Evolutionary conservation across 805 yeast genomes (phyloP), one percentile per base, ranked within the genome.

Genomic region (Blastobotrys peoriensis): DNA sequence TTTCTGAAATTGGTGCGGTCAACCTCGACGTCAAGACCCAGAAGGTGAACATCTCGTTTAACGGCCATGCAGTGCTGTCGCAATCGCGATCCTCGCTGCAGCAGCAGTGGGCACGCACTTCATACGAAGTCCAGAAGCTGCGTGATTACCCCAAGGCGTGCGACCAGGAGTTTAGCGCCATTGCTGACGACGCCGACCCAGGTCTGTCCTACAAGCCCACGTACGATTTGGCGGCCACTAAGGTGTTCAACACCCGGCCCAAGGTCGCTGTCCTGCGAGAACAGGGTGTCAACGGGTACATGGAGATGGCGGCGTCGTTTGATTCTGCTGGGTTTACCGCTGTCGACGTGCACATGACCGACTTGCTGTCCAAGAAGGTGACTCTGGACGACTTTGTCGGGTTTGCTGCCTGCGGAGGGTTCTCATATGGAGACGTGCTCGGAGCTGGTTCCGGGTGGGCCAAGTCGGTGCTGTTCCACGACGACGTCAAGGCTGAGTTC

Each of bases 391-490:
- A 78, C 37, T 93, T 93, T 65, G 86, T 82, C 40, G 98, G 98
- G 50, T 57, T 93, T 39, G 98, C 97, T 36, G 98, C 98, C 3
- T 94, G 98, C 69, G 98, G 98, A 67, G 98, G 98, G 13, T 93
- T 93, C 73, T 87, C 97, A 1, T 93, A 89, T 61, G 98, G 98
- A 74, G 98, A 93, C 67, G 98, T 93, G 40, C 73, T 93, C 48
- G 98, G 98, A 55, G 98, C 98, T 28, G 98, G 96, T 62, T 84
- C 91, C 43, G 98, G 98, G 47, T 93, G 98, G 98, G 98, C 98
- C 47, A 88, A 87, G 61, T 86, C 97, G 15, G 95, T 93, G 6
- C 69, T 93, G 53, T 88, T 81, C 75, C 83, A 91, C 61, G 86
- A 78, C 30, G 71, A 68, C 44, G 84, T 91, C 30, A 79, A 93